Evolutionary conservation across 192 early-diverging fungal species (phyloP).

Genomic region (Spizellomyces sp.): DNA sequence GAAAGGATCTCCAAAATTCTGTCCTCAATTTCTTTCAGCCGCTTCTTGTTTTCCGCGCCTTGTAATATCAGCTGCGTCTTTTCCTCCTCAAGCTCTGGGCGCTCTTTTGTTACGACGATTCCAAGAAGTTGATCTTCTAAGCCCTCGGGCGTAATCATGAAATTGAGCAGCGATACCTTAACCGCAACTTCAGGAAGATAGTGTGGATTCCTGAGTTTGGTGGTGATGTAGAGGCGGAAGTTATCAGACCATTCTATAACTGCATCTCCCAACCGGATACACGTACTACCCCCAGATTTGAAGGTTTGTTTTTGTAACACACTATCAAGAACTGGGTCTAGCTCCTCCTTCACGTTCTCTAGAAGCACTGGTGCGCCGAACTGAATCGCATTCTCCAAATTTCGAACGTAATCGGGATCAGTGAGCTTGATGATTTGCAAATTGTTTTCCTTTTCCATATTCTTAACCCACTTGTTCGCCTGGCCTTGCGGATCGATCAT

Average conservation of each 20-base stretch:
- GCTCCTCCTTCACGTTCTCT: slow-evolving; percentile 70
- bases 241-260: slow-evolving; percentile 64
- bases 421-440: slow-evolving; percentile 64
- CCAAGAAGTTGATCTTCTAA: slow-evolving; percentile 67
- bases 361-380: slow-evolving; percentile 64
- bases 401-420: slow-evolving; percentile 60
- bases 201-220: slow-evolving; percentile 67
- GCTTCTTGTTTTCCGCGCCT: slow-evolving; percentile 64
- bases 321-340: slow-evolving; percentile 64
- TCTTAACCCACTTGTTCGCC: slow-evolving; percentile 70
- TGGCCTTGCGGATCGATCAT: slow-evolving; percentile 71
- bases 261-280: slow-evolving; percentile 61
- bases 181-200: slow-evolving; percentile 64
- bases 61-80: slow-evolving; percentile 67
- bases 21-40: slow-evolving; percentile 69
- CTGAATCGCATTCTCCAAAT: slow-evolving; percentile 64
- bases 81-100: slow-evolving; percentile 69
- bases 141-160: slow-evolving; percentile 73
- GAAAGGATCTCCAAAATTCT: slow-evolving; percentile 64
- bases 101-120: slow-evolving; percentile 64
- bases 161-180: slow-evolving; percentile 69
- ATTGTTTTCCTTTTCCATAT: slow-evolving; percentile 69
- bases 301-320: slow-evolving; percentile 67
- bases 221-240: slow-evolving; percentile 67
- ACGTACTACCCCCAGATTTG: slow-evolving; percentile 62